Evolutionary conservation across 2,329 filamentous ascomycete genomes (phyloP).

Genomic region (Talaromyces islandicus): DNA sequence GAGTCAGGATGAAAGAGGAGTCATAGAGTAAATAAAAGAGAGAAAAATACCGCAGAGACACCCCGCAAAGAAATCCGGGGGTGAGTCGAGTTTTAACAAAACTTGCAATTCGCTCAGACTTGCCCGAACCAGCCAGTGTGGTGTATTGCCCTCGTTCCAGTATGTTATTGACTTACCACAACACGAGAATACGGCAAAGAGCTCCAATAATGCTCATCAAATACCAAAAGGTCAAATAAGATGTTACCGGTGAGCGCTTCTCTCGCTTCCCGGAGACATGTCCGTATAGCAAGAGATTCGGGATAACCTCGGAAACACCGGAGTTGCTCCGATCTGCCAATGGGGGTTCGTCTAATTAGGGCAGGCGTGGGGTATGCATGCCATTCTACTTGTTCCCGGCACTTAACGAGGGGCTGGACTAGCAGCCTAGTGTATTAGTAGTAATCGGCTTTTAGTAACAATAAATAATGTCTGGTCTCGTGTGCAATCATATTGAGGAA

Average conservation of each 20-base stretch:
- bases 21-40: neutral
- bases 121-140: neutral
- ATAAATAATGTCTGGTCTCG: neutral
- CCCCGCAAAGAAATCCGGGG: neutral
- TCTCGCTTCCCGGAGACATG: slow-evolving; percentile 4
- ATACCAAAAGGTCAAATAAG: neutral
- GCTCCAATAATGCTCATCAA: neutral
- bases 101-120: neutral
- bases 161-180: neutral
- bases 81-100: neutral
- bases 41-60: neutral
- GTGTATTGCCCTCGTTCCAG: neutral
- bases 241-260: neutral
- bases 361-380: neutral
- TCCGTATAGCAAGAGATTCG: neutral
- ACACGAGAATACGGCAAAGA: neutral
- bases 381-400: neutral
- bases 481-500: neutral
- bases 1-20: neutral
- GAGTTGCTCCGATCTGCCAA: slow-evolving; percentile 8
- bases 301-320: slow-evolving; percentile 7
- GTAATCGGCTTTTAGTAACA: neutral
- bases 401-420: neutral
- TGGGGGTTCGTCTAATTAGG: neutral
- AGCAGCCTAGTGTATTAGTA: neutral